A percentile compares a stretch with the other conserved stretches of the same genome.
Evolutionary conservation across 2,329 filamentous ascomycete species (phyloP).

Genomic region (Claviceps pusilla): DNA sequence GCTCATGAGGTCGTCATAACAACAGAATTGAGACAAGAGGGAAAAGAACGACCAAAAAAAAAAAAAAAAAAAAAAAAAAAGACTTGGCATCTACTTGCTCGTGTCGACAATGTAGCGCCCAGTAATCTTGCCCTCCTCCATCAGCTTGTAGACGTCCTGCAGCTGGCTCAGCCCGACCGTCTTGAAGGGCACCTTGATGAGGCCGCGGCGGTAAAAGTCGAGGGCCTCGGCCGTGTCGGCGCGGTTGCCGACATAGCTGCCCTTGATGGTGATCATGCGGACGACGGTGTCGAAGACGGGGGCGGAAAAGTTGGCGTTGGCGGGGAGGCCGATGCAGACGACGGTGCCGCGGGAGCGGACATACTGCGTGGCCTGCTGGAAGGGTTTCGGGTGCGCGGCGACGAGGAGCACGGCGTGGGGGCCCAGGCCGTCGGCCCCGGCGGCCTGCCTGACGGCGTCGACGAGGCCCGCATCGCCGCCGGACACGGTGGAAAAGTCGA

Average conservation of each 20-base stretch:
- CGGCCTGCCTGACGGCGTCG: conserved; percentile 55
- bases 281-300: conserved; percentile 83
- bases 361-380: conserved; percentile 86
- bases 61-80: too few relatives aligned
- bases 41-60: too few relatives aligned
- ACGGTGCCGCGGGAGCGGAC: conserved; percentile 70
- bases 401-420: conserved; percentile 79
- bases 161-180: conserved; percentile 67
- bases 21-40: too few relatives aligned
- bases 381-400: conserved; percentile 78
- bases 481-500: conserved; percentile 66
- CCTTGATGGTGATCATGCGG: conserved; percentile 82
- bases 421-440: conserved; percentile 65
- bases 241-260: conserved; percentile 85
- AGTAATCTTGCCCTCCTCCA: conserved; percentile 56
- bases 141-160: conserved; percentile 62
- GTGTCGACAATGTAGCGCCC: conserved; percentile 70
- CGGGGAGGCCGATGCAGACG: conserved; percentile 79
- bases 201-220: conserved; percentile 71
- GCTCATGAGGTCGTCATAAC: too few relatives aligned
- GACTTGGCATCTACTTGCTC: conserved; percentile 29
- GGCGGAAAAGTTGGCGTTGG: conserved; percentile 62
- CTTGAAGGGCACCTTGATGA: conserved; percentile 83
- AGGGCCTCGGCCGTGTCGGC: conserved; percentile 77
- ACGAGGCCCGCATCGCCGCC: conserved; percentile 58